A percentile compares a stretch with the other conserved stretches of the same genome.
Conservation (phyloP, 441 rosid genomes). For the Iberis amara region DNA sequence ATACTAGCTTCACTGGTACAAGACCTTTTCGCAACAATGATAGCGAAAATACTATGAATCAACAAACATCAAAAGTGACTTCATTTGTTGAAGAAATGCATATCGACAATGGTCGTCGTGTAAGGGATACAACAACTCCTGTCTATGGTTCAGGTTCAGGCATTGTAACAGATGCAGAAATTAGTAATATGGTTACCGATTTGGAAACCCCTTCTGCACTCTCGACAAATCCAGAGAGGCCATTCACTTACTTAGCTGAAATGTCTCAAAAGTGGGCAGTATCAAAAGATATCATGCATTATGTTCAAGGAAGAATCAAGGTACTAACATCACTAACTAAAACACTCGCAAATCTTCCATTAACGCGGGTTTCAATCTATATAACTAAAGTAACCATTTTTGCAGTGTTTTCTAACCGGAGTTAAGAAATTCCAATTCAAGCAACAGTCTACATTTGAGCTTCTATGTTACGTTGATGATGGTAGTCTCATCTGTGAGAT, state of each 20-base stretch:
- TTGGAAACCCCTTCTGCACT: slow-evolving; percentile 47
- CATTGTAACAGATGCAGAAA: slow-evolving; percentile 31
- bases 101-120: slow-evolving; percentile 35
- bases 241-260: slow-evolving; percentile 86
- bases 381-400: slow-evolving; percentile 7
- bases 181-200: slow-evolving; percentile 40
- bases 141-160: slow-evolving; percentile 31
- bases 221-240: slow-evolving; percentile 52
- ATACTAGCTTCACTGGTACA: slow-evolving; percentile 33
- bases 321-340: slow-evolving; percentile 31
- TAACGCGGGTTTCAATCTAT: slow-evolving; percentile 2
- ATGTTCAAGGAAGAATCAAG: slow-evolving; percentile 70
- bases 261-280: slow-evolving; percentile 76
- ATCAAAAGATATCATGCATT: slow-evolving; percentile 42
- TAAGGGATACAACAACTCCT: slow-evolving; percentile 29
- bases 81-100: slow-evolving; percentile 56
- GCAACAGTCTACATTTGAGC: slow-evolving; percentile 60
- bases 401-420: slow-evolving; percentile 87
- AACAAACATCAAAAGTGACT: slow-evolving; percentile 39
- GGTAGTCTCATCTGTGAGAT: slow-evolving; percentile 94
- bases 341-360: slow-evolving; percentile 9
- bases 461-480: slow-evolving; percentile 72
- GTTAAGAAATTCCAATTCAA: slow-evolving; percentile 73
- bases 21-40: slow-evolving; percentile 31
- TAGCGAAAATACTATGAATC: slow-evolving; percentile 29